phyloP scores from a whole-genome alignment of 176 grass and related monocot species.

The Guadua angustifolia region DNA sequence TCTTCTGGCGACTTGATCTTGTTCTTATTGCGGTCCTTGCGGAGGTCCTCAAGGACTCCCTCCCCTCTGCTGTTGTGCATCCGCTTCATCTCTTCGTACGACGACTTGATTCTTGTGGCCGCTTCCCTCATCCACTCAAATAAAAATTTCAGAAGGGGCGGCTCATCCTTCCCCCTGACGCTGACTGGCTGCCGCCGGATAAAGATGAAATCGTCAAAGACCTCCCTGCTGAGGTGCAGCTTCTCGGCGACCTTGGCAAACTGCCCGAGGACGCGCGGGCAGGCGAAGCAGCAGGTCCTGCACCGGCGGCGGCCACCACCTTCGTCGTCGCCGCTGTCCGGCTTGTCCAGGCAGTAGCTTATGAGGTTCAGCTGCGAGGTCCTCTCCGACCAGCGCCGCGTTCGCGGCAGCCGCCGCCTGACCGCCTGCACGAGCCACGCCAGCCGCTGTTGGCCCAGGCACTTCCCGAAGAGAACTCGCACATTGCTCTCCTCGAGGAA shows the following conservation, averaged over 20 bases:
- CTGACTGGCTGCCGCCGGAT: neutral
- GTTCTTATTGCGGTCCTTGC: no score
- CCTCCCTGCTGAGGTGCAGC: neutral
- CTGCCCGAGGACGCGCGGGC: neutral
- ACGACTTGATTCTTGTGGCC: no score
- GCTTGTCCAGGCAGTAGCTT: constrained; percentile 25
- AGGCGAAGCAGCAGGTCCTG: neutral
- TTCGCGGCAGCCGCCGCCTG: neutral
- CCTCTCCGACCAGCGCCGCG: constrained; percentile 27
- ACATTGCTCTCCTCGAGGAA: neutral
- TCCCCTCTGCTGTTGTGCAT: no score
- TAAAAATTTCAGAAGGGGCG: no score
- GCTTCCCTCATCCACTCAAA: no score
- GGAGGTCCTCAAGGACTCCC: no score
- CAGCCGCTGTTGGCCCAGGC: no score
- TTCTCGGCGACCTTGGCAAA: rapidly evolving
- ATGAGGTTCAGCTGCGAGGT: constrained; percentile 48
- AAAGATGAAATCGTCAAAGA: constrained; percentile 37
- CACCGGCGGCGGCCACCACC: no score
- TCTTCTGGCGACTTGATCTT: neutral
- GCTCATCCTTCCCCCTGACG: no score
- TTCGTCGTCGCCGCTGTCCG: neutral
- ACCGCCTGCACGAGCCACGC: neutral
- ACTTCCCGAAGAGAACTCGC: no score
- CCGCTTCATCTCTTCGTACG: no score